Evolutionary conservation across 1,284 basidiomycete species (phyloP).

Genomic region (Tylopilus sp.): DNA sequence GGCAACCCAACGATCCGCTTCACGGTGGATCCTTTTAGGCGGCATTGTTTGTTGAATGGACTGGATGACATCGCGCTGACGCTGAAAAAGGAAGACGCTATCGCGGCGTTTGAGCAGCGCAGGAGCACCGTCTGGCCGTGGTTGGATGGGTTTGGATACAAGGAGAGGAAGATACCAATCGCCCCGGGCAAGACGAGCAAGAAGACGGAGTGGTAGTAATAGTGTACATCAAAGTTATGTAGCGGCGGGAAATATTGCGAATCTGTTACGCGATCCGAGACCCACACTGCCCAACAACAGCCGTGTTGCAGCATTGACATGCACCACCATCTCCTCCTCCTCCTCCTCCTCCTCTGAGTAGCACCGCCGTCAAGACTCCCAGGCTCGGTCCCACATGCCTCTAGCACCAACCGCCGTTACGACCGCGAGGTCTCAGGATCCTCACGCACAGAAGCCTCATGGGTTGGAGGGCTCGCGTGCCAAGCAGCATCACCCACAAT

Average conservation of each 20-base stretch:
- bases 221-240: not conserved
- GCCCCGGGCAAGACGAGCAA: slow-evolving; percentile 42
- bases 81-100: slow-evolving; percentile 68
- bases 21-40: slow-evolving; percentile 81
- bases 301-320: slow-evolving; percentile 7
- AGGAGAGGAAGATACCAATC: slow-evolving; percentile 69
- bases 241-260: not conserved
- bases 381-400: slow-evolving; percentile 15
- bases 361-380: not conserved
- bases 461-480: slow-evolving; percentile 12
- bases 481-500: slow-evolving; percentile 21
- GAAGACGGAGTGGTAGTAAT: slow-evolving; percentile 74
- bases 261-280: slow-evolving; percentile 16
- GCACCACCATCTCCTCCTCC: slow-evolving; percentile 1
- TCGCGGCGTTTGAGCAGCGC: slow-evolving; percentile 74
- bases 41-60: slow-evolving; percentile 90
- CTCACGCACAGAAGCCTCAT: slow-evolving; percentile 14
- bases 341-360: slow-evolving; percentile 1
- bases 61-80: slow-evolving; percentile 93
- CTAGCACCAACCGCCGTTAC: slow-evolving; percentile 11
- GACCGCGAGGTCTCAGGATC: slow-evolving; percentile 15
- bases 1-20: slow-evolving; percentile 76
- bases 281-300: slow-evolving; percentile 8
- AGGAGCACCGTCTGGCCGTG: slow-evolving; percentile 83
- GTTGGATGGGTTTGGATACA: slow-evolving; percentile 91